Percentiles rank a stretch among this genome's conserved stretches.
phyloP scores from a whole-genome alignment of 1,139 yeast genomes.

The Yamadazyma triangularis region DNA sequence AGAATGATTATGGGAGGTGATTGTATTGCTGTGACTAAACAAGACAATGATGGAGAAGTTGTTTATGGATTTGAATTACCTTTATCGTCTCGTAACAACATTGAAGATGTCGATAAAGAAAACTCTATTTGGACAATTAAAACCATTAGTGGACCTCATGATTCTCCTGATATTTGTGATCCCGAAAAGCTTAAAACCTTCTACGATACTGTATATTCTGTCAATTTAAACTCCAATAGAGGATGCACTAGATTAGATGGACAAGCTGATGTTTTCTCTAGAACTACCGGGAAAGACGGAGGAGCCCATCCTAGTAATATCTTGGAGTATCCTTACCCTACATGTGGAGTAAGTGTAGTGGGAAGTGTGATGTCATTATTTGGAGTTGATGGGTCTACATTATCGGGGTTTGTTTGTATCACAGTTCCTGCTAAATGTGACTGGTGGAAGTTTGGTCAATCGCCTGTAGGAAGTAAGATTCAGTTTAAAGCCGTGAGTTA shows the following conservation, averaged over 20 bases:
- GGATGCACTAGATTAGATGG: conserved; percentile 32
- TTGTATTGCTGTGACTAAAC: conserved; percentile 17
- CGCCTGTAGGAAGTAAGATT: conserved; percentile 20
- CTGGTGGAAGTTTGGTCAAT: conserved; percentile 36
- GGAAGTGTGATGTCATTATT: conserved; percentile 26
- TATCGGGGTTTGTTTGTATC: conserved; percentile 30
- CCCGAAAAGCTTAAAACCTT: conserved; percentile 20
- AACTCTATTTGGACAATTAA: conserved; percentile 19
- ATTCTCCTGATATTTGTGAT: conserved; percentile 27
- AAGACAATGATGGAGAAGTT: conserved; percentile 6
- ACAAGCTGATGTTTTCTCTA: conserved; percentile 23
- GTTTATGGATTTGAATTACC: conserved; percentile 18
- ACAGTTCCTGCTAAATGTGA: conserved; percentile 25
- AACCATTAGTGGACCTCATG: conserved; percentile 32
- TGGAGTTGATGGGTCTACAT: conserved; percentile 32
- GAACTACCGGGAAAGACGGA: conserved; percentile 29
- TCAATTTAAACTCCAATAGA: conserved; percentile 31
- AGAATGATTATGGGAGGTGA: conserved; percentile 28
- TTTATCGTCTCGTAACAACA: conserved; percentile 10
- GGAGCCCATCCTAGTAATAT: conserved; percentile 34
- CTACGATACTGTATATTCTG: conserved; percentile 19
- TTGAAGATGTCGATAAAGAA: conserved; percentile 15
- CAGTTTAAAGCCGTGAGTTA: conserved; percentile 20
- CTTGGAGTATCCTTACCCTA: conserved; percentile 30
- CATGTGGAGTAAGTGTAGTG: conserved; percentile 30